Evolutionary conservation across 257 asterid genomes (phyloP).

Genomic region (Parsonsia alboflavescens): DNA sequence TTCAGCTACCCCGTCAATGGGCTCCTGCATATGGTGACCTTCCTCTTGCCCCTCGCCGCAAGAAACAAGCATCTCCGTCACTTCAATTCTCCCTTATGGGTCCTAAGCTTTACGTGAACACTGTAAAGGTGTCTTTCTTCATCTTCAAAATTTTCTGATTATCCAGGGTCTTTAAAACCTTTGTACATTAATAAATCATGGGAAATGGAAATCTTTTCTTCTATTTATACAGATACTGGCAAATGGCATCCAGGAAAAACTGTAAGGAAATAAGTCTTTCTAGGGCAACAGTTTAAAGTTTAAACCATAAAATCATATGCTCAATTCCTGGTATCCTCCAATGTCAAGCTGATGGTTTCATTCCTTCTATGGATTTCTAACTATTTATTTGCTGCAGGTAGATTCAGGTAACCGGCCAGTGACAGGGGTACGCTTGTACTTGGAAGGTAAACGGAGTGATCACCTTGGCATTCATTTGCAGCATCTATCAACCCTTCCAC

Average conservation of each 20-base stretch:
- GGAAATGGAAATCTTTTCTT: background rate
- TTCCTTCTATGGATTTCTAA: background rate
- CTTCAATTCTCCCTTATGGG: constrained; percentile 80
- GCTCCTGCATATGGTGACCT: constrained; percentile 87
- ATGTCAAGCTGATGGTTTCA: background rate
- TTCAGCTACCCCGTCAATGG: constrained; percentile 92
- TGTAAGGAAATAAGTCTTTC: background rate
- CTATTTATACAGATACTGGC: background rate
- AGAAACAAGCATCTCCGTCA: constrained; percentile 71
- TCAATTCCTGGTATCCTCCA: background rate
- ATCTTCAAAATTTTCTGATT: background rate
- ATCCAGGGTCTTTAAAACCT: background rate
- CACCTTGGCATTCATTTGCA: constrained; percentile 90
- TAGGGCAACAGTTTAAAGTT: background rate
- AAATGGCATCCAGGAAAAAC: background rate
- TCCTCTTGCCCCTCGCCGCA: constrained; percentile 72
- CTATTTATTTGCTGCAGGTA: constrained; percentile 44
- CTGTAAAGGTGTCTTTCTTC: constrained; percentile 52
- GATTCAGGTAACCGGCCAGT: constrained; percentile 81
- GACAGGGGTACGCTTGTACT: constrained; percentile 79
- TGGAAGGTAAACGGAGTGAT: constrained; percentile 89
- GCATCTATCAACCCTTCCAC: constrained; percentile 72
- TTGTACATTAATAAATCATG: background rate
- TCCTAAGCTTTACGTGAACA: constrained; percentile 88
- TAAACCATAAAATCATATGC: background rate